phyloP scores from a whole-genome alignment of 225 moss, liverwort and hornwort species.

The Marchantia polymorpha region DNA sequence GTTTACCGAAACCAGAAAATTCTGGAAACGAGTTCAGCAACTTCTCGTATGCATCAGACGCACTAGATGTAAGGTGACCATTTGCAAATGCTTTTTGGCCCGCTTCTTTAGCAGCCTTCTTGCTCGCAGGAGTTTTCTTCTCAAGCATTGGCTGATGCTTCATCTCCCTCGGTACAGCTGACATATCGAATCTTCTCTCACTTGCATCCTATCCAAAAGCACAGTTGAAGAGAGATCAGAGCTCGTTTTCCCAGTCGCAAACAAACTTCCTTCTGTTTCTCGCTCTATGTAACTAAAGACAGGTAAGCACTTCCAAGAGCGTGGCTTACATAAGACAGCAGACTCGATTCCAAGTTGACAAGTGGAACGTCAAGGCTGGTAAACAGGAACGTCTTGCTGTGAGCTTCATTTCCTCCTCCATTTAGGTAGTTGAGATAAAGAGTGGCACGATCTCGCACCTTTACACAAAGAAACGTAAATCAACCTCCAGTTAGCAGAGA shows the following conservation, averaged over 20 bases:
- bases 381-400: constrained; percentile 49
- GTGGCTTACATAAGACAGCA: constrained; percentile 61
- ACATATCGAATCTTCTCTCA: constrained; percentile 68
- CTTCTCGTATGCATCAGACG: constrained; percentile 66
- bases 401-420: constrained; percentile 49
- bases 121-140: constrained; percentile 69
- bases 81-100: constrained; percentile 58
- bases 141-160: constrained; percentile 59
- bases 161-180: constrained; percentile 64
- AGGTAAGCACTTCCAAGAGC: constrained; percentile 3
- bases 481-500: neutral
- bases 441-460: constrained; percentile 87
- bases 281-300: neutral
- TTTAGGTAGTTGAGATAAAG: constrained; percentile 63
- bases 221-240: neutral
- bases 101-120: constrained; percentile 68
- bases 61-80: constrained; percentile 43
- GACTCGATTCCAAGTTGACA: constrained; percentile 69
- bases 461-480: neutral
- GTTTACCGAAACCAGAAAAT: constrained; percentile 74
- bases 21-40: constrained; percentile 70
- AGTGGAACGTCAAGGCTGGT: constrained; percentile 63
- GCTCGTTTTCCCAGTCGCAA: neutral
- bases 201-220: constrained; percentile 49
- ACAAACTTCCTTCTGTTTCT: neutral